Base-by-base conservation (phyloP, 345 rosid species). In the Populus pruinosa region DNA sequence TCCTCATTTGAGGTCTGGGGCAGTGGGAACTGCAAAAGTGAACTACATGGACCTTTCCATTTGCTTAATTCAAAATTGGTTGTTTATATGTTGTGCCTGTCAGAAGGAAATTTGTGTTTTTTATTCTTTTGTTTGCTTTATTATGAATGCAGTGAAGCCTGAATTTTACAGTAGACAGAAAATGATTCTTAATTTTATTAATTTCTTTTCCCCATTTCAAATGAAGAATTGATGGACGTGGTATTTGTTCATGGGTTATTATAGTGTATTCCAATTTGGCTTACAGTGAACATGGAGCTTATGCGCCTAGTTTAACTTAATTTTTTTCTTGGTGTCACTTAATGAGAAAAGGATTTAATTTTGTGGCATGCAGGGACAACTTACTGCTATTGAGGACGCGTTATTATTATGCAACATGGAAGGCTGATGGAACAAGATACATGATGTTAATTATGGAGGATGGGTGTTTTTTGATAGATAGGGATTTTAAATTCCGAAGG, bases 351-450 rank as follows among this genome's bases (percentile, higher is more conserved):
- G 36, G 43, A 9, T 67, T 44, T 73, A 38, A 66, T 39, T 84
- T 70, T 66, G 69, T 43, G n/a, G 67, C 38, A 49, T 87, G 83
- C 91, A 96, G 99, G 82, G 98, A 96, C 2, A 96, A 96, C 79
- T 85, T 96, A 76, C 98, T 90, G 85, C 87, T 93, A 47, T 81
- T 96, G 77, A 92, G 98, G 82, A 97, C 92, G 82, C 89, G 97
- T 2, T 96, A 96, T 84, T 96, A 96, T 82, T 93, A 92, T 85
- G 99, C 99, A 74, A 96, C 99, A 7, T 96, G 99, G 99, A 96
- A 96, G 83, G 99, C 99, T 75, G 99, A 93, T 84, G 99, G 99
- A 80, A 96, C 98, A 12, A 88, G 99, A 80, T 96, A 96, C 78
- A 91, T 96, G 99, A 91, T 96, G 99, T 87, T 96, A 66, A 91